Evolutionary conservation across 768 basidiomycete species (phyloP).

Genomic region (Kwoniella sp.): DNA sequence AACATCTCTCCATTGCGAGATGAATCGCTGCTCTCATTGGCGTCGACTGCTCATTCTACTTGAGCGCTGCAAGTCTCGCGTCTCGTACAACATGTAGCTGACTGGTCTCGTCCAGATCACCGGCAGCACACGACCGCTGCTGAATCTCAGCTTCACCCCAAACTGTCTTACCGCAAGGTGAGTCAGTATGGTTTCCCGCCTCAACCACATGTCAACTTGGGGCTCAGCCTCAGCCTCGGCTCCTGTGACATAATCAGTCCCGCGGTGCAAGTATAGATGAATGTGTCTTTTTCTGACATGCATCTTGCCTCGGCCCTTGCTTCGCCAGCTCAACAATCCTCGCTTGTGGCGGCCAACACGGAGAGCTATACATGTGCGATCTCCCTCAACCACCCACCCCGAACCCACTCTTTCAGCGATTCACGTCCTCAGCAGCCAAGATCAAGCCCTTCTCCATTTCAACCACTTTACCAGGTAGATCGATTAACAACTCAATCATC

Average conservation of each 20-base stretch:
- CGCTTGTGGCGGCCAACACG: slow-evolving; percentile 54
- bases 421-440: slow-evolving; percentile 6
- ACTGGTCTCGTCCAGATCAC: slow-evolving; percentile 15
- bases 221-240: not conserved
- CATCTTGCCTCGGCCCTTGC: slow-evolving; percentile 9
- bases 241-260: not conserved
- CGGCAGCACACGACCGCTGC: slow-evolving; percentile 30
- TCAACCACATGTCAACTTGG: not conserved
- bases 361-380: slow-evolving; percentile 49
- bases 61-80: too few species aligned
- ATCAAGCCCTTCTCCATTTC: slow-evolving; percentile 36
- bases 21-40: too few species aligned
- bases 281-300: slow-evolving; percentile 9
- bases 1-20: too few species aligned
- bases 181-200: slow-evolving; percentile 26
- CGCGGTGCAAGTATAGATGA: not conserved
- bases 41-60: too few species aligned
- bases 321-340: slow-evolving; percentile 36
- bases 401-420: not conserved
- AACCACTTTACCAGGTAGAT: slow-evolving; percentile 37
- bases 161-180: slow-evolving; percentile 53
- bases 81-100: too few species aligned
- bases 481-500: slow-evolving; percentile 54
- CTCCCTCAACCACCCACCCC: slow-evolving; percentile 27
- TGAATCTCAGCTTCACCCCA: slow-evolving; percentile 49